Conservation (phyloP, 108 stramenopile genomes). For the Nitzschia sp. region DNA sequence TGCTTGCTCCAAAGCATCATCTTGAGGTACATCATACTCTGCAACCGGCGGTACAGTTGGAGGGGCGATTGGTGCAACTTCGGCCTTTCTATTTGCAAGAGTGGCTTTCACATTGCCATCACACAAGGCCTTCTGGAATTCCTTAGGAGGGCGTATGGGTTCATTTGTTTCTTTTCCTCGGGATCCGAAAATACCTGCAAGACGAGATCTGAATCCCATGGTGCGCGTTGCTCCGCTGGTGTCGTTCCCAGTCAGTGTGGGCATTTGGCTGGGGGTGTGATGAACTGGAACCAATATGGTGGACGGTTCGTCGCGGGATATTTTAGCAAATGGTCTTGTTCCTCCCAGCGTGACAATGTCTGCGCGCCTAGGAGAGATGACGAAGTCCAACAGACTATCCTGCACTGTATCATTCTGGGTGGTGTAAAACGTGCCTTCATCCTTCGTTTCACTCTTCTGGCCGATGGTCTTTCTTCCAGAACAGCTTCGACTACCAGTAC, state of each 20-base stretch:
- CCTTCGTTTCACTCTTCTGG: no score
- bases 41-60: constrained; percentile 5
- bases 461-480: no score
- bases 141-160: not conserved
- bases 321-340: not conserved
- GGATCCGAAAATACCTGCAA: constrained; percentile 3
- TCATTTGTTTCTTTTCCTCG: not conserved
- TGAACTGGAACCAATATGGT: constrained; percentile 3
- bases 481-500: no score
- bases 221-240: no score
- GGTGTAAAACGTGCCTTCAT: not conserved
- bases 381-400: constrained; percentile 13
- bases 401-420: not conserved
- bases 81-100: constrained; percentile 20
- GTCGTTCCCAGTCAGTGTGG: no score
- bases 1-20: constrained; percentile 13
- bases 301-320: constrained; percentile 7
- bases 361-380: constrained; percentile 14
- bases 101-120: constrained; percentile 25
- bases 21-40: constrained; percentile 16
- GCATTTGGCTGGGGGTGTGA: not conserved
- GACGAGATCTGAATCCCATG: not conserved
- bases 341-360: constrained; percentile 13
- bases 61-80: constrained; percentile 14
- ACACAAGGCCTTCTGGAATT: constrained; percentile 13